These are phyloP conservation scores for Komagataella kurtzmanii DNA, from an alignment of 805 yeast species.

Conservation along the genomic window DNA sequence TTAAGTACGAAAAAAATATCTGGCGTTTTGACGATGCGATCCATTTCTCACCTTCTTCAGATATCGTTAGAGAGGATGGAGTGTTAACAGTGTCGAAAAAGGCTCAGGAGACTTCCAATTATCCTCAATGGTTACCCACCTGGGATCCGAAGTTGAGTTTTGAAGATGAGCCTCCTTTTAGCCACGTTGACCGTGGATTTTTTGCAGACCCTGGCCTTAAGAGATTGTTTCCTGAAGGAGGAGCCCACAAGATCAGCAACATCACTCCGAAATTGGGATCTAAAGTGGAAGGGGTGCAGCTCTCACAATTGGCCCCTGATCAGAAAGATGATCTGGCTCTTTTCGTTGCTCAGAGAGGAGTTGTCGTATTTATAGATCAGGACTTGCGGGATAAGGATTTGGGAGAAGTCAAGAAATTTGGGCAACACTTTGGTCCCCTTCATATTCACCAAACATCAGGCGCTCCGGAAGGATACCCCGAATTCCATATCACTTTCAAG, in stretches of 20 bases:
- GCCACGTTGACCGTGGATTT: conserved; percentile 46
- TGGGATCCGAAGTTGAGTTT: conserved; percentile 14
- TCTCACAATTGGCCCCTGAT: conserved; percentile 33
- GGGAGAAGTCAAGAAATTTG: conserved; percentile 33
- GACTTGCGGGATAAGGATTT: conserved; percentile 47
- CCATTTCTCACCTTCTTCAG: not conserved
- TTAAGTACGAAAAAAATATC: not conserved
- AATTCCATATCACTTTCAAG: conserved; percentile 50
- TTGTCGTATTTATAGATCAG: conserved; percentile 52
- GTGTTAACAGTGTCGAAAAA: not conserved
- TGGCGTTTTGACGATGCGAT: not conserved
- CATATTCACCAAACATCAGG: conserved; percentile 71
- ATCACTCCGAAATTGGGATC: conserved; percentile 63
- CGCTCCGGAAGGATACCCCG: conserved; percentile 44
- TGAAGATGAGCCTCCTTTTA: conserved; percentile 24
- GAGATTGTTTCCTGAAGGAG: conserved; percentile 25
- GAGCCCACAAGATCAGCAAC: conserved; percentile 18
- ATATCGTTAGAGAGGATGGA: not conserved
- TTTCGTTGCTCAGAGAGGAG: conserved; percentile 56
- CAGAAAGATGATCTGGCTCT: conserved; percentile 63
- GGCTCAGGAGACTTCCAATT: conserved; percentile 6
- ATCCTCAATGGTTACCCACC: conserved; percentile 17
- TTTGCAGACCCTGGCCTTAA: conserved; percentile 44
- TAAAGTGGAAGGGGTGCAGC: conserved; percentile 46
- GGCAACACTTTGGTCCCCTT: conserved; percentile 52